Base-by-base conservation (phyloP, 345 rosid genomes). In the Gossypium longicalyx region DNA sequence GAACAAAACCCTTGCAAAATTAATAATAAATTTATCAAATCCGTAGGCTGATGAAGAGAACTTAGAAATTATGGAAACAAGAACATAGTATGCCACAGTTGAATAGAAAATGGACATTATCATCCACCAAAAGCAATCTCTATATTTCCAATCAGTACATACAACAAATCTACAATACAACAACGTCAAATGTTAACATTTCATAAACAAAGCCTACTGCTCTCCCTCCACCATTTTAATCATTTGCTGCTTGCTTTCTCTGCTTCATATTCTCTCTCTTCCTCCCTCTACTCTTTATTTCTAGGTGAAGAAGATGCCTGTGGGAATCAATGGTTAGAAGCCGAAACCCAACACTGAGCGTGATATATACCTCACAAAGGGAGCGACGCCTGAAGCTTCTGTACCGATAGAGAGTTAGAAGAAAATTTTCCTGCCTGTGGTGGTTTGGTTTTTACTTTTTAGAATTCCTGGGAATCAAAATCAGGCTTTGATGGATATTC, bases 401-500 rank as follows among this genome's bases (percentile, higher is more conserved):
- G 43, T 49, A 45, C 66, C 75, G 79, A 81, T 4, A 5, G 52
- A 48, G 47, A 49, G 80, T 77, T 76, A 81, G 76, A 60, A 27
- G 78, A 78, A 77, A 77, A 79, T 47, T 23, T 23, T 71, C 70
- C 72, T 59, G 49, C 64, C 71, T 41, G 77, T 12, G 61, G 20
- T 48, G 67, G 25, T 25, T 34, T 34, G 64, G 62, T 56, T 80
- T 71, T 82, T 77, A 87, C 54, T 56, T 80, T 71, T 84, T 80
- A 89, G 79, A 91, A 89, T 57, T 86, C 91, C 73, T 91, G 89
- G 7, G 94, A 87, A 81, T 83, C 94, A 44, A 84, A 89, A 48
- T 94, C 93, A 0, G 97, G 97, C 78, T 88, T 94, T 3, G 91
- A 90, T 61, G 98, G 98, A 75, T 89, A 95, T 74, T 91, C 97